phyloP scores from a whole-genome alignment of 1,284 basidiomycete genomes.

The Porogramme epimiltina region DNA sequence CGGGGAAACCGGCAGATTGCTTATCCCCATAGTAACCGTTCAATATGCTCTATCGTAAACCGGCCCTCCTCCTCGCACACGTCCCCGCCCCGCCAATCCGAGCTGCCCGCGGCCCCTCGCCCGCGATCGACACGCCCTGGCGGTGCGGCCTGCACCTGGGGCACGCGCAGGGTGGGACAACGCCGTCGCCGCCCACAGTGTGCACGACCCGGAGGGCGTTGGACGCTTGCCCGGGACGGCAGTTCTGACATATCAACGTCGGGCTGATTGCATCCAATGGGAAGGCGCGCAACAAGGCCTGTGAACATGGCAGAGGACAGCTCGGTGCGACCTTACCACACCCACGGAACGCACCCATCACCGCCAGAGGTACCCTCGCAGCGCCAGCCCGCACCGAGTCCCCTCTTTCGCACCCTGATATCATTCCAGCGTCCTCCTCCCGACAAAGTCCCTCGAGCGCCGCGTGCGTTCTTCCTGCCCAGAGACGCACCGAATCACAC shows the following conservation, averaged over 20 bases:
- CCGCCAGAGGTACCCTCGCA: not conserved
- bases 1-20: slow-evolving; percentile 30
- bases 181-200: not conserved
- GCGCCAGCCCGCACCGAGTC: too few species aligned
- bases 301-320: slow-evolving; percentile 1
- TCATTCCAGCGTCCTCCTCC: too few species aligned
- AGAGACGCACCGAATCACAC: too few species aligned
- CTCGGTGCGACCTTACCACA: not conserved
- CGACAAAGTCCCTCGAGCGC: too few species aligned
- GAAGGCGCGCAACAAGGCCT: not conserved
- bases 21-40: slow-evolving; percentile 24
- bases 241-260: slow-evolving; percentile 4
- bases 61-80: not conserved
- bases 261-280: slow-evolving; percentile 7
- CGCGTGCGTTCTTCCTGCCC: too few species aligned
- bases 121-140: not conserved
- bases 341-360: not conserved
- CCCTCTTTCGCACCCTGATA: too few species aligned
- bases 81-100: not conserved
- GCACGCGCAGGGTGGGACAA: not conserved
- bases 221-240: not conserved
- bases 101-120: not conserved
- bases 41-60: slow-evolving; percentile 1
- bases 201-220: not conserved
- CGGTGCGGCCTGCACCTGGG: too few species aligned